Conservation (phyloP, 108 stramenopile species). For the Hondaea fermentalgiana region DNA sequence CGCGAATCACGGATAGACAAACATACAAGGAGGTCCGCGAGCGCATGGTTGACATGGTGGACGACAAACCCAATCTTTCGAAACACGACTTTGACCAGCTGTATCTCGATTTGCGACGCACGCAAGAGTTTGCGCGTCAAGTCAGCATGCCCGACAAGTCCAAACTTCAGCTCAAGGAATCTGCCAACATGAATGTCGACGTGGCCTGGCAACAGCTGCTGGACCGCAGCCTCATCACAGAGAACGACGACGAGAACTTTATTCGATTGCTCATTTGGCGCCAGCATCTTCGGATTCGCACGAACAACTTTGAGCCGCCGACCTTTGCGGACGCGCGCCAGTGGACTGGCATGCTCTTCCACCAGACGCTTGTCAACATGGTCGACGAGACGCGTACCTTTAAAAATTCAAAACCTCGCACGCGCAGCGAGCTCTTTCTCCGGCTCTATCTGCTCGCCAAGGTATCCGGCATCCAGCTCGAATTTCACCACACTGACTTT, state of each 20-base stretch:
- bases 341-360: background rate
- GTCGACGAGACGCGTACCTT: background rate
- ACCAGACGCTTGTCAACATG: conserved; percentile 1
- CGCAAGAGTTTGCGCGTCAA: background rate
- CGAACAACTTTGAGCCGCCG: background rate
- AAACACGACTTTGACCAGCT: conserved; percentile 17
- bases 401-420: background rate
- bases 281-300: background rate
- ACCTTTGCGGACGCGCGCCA: background rate
- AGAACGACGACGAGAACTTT: background rate
- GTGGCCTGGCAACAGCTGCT: background rate
- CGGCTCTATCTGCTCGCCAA: background rate
- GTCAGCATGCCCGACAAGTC: background rate
- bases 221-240: background rate
- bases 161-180: conserved; percentile 7
- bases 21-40: conserved; percentile 11
- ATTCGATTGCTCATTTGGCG: background rate
- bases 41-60: background rate
- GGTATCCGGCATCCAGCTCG: background rate
- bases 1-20: conserved; percentile 4
- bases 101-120: background rate
- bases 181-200: background rate
- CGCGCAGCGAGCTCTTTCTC: background rate
- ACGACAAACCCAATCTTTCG: background rate
- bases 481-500: conserved; percentile 18